Evolutionary conservation across 2,329 filamentous ascomycete genomes (phyloP).

Genomic region (Pseudogymnoascus sp.): DNA sequence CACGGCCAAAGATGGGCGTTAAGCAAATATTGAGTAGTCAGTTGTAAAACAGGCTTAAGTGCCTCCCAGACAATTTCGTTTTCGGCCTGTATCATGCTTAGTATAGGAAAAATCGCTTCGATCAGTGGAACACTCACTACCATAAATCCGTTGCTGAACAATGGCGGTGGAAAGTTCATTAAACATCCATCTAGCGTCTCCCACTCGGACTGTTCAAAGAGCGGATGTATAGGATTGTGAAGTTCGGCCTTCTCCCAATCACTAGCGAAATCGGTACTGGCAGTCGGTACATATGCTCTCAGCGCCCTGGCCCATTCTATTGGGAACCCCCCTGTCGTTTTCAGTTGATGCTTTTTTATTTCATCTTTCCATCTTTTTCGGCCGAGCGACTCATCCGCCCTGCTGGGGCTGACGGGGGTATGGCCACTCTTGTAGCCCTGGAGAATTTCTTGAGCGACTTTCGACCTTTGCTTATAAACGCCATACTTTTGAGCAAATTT

Average conservation of each 20-base stretch:
- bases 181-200: neutral
- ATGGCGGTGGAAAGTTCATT: neutral
- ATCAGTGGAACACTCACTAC: neutral
- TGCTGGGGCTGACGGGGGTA: neutral
- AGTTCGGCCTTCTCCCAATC: neutral
- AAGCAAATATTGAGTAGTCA: neutral
- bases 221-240: neutral
- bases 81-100: neutral
- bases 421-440: neutral
- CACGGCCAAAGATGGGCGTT: neutral
- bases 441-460: too few species aligned
- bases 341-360: too few species aligned
- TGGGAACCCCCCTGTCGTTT: neutral
- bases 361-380: neutral
- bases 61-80: neutral
- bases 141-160: neutral
- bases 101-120: neutral
- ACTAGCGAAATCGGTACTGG: neutral
- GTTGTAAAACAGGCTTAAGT: neutral
- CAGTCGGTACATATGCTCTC: neutral
- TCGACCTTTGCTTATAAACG: neutral
- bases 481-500: neutral
- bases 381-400: neutral
- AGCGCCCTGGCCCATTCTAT: neutral
- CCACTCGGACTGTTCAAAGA: neutral